Conservation (phyloP, 306 rosid genomes). For the Quercus cerris region DNA sequence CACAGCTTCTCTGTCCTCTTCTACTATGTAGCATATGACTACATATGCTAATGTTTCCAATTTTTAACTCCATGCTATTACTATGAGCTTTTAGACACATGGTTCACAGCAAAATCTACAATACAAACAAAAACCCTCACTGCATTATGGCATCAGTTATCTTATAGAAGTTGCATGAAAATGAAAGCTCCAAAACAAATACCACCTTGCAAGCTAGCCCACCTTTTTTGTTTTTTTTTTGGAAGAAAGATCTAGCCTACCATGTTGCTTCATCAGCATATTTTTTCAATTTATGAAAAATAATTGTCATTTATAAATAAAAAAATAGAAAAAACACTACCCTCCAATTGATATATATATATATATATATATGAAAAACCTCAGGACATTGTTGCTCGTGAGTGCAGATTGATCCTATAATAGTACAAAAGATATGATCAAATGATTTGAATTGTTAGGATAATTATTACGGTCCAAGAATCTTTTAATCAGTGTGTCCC, state of each 20-base stretch:
- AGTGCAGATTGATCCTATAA: conserved; percentile 24
- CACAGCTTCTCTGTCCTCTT: conserved; percentile 1
- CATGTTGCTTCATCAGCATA: not conserved
- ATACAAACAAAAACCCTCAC: not conserved
- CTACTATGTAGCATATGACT: conserved; percentile 11
- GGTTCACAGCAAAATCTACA: conserved; percentile 7
- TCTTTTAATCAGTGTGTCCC: conserved; percentile 34
- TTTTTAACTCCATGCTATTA: not conserved
- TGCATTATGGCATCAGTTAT: not conserved
- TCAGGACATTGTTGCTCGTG: conserved; percentile 8
- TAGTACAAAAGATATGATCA: conserved; percentile 24
- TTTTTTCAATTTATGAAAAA: not conserved
- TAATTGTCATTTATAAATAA: not conserved
- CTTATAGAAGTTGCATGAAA: not conserved
- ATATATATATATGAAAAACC: not conserved
- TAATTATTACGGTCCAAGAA: conserved; percentile 48
- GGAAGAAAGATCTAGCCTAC: not conserved
- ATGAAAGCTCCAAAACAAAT: not conserved
- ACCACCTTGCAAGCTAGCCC: not conserved
- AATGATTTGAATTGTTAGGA: conserved; percentile 30
- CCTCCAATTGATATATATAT: not conserved
- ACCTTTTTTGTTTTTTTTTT: not conserved
- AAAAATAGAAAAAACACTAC: not conserved
- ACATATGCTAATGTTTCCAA: conserved; percentile 21
- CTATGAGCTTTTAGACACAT: not conserved